These are phyloP conservation scores for Gossypium aridum DNA, from an alignment of 441 rosid species.

Conservation along the genomic window DNA sequence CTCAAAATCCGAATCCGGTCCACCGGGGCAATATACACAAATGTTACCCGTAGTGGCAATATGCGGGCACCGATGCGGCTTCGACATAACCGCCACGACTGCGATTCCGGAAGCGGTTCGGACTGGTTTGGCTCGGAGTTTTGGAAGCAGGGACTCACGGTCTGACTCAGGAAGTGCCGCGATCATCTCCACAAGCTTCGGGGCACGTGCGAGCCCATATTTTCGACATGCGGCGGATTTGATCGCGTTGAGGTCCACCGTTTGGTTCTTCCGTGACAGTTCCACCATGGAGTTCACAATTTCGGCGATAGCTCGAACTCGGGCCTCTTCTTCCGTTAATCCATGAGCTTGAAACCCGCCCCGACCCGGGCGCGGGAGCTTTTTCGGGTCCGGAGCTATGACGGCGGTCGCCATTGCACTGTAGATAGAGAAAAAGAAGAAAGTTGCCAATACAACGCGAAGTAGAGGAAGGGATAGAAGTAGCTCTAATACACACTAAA, in stretches of 20 bases:
- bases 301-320: constrained; percentile 90
- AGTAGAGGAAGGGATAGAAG: background rate
- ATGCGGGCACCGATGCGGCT: constrained; percentile 97
- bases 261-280: constrained; percentile 83
- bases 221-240: constrained; percentile 92
- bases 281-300: constrained; percentile 90
- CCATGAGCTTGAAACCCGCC: constrained; percentile 85
- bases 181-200: constrained; percentile 96
- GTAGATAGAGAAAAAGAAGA: background rate
- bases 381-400: constrained; percentile 37
- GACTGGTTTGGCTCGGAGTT: constrained; percentile 94
- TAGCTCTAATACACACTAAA: background rate
- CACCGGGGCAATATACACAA: constrained; percentile 97
- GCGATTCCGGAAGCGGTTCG: constrained; percentile 98
- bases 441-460: background rate
- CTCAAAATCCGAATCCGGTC: constrained; percentile 98
- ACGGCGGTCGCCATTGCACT: constrained; percentile 56
- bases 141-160: constrained; percentile 82
- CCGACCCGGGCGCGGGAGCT: constrained; percentile 75
- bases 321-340: constrained; percentile 84
- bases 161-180: constrained; percentile 94
- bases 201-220: constrained; percentile 89
- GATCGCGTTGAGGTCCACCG: constrained; percentile 85
- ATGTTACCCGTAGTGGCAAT: constrained; percentile 96
- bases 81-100: constrained; percentile 97